Base-by-base conservation (phyloP, 805 yeast genomes). In the Debaryomyces hansenii region DNA sequence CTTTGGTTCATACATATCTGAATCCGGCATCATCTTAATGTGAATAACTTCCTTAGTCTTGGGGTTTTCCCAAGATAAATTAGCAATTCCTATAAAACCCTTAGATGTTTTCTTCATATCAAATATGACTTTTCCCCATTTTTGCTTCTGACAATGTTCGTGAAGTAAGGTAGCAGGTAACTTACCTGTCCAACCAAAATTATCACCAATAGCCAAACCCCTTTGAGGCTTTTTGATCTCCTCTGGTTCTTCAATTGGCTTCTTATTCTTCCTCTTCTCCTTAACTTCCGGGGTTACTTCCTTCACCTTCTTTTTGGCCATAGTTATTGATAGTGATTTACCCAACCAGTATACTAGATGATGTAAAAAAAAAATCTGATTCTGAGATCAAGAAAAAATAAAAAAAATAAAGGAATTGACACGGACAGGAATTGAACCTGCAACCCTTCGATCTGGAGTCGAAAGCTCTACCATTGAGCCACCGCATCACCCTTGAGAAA, bases 111-210 rank as follows among this genome's bases (percentile, higher is more conserved):
- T 60, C 37, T 68, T 76, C 87, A 85, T 84, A 41, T 87, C 91
- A 54, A 89, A 88, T 18, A 78, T 83, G 3, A 89, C 95, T 53
- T 84, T 85, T 48, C 84, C 85, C 99, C 99, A 92, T 65, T 90
- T 89, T 48, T 79, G 82, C 61, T 85, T 87, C 62, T 89, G 97
- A 51, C 94, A 87, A 52, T 83, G 85, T 59, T 92, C 99, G 58
- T 89, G 89, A 4, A 92, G 75, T 14, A 92, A 66, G 0, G 94
- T 83, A 2, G 87, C 90, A 0, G 99, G 98, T 12, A 92, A 72
- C 57, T 92, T 92, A 1, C 99, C 99, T 0, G 97, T 90, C 97
- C 97, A 90, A 24, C 92, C 89, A 38, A 83, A 70, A 32, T 85
- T 78, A 12, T 86, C 84, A 11, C 75, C 77, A 27, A 73, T 64